Evolutionary conservation across 2,329 filamentous ascomycete genomes (phyloP), one percentile per base, ranked within the genome.

Genomic region (Mycosphaerella arachidis): DNA sequence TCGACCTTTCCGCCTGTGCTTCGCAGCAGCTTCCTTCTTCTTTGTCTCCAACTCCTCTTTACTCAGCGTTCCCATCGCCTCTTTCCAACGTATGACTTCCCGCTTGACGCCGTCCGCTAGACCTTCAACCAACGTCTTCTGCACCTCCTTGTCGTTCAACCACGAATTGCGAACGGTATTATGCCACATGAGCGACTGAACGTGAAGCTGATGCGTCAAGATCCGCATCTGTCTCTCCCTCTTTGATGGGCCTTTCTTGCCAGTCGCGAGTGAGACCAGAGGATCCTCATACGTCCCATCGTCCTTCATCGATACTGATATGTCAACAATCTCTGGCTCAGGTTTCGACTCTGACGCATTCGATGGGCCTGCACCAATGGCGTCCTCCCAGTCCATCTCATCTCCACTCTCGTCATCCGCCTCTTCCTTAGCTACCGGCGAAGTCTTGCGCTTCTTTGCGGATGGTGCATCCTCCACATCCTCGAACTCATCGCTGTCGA

Each of bases 121-220:
- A 59, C 91, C 87, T n/a, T 86, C 85, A 4, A 94, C 80, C 71
- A 97, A 80, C 16, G 86, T 88, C 10, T 86, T 85, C 63, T 94
- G 90, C 0, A 95, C 81, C 63, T 89, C 84, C 3, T 82, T 74
- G 68, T 97, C 90, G 66, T 90, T 90, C 20, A 92, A 77, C 88
- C 93, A 97, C 0, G 85, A 81, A 72, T 97, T 97, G 46, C 90
- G 85, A 13, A 94, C 76, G 0, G 90, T 84, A 71, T 97, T 97
- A 72, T 97, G 92, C 82, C 89, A 97, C 61, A 99, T 82, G 16
- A 99, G 78, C 55, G 86, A 84, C 72, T 95, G 87, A 1, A 97
- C 92, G 74, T 99, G 94, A 66, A 96, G 82, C 67, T 90, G 90
- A 74, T 99, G 94, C 0, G 91, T 92, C 3, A 86, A 82, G 35